These are phyloP conservation scores for Bodo saltans DNA, from an alignment of 78 protist species.

Conservation along the genomic window DNA sequence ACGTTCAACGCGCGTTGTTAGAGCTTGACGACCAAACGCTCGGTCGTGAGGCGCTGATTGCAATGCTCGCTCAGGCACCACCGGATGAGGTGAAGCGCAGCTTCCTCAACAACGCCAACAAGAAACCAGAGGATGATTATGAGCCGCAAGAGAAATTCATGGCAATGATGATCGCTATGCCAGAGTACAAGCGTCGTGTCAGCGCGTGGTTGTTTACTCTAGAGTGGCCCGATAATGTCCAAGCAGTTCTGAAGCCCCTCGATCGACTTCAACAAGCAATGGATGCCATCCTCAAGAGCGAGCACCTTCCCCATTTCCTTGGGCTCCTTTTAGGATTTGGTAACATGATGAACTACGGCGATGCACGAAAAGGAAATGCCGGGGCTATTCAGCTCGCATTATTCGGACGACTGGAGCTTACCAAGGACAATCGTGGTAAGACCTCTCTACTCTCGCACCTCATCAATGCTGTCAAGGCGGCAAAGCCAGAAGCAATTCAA, in stretches of 20 bases:
- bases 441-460: background rate
- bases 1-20: slow-evolving; percentile 12
- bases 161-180: background rate
- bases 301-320: slow-evolving; percentile 11
- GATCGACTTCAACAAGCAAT: background rate
- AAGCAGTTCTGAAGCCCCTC: background rate
- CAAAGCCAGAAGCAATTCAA: background rate
- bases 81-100: background rate
- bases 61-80: slow-evolving; percentile 5
- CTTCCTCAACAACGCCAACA: background rate
- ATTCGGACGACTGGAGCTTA: background rate
- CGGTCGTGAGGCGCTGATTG: background rate
- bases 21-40: slow-evolving; percentile 16
- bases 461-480: background rate
- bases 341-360: slow-evolving; percentile 24
- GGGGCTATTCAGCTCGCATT: background rate
- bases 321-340: slow-evolving; percentile 12
- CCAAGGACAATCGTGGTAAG: slow-evolving; percentile 10
- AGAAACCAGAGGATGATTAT: slow-evolving; percentile 23
- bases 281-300: background rate
- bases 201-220: slow-evolving; percentile 1
- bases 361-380: background rate
- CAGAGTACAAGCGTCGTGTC: background rate
- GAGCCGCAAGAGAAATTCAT: slow-evolving; percentile 24
- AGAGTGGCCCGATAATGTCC: background rate